These are phyloP conservation scores for Aethionema arabicum DNA, from an alignment of 345 rosid species.

Conservation along the genomic window DNA sequence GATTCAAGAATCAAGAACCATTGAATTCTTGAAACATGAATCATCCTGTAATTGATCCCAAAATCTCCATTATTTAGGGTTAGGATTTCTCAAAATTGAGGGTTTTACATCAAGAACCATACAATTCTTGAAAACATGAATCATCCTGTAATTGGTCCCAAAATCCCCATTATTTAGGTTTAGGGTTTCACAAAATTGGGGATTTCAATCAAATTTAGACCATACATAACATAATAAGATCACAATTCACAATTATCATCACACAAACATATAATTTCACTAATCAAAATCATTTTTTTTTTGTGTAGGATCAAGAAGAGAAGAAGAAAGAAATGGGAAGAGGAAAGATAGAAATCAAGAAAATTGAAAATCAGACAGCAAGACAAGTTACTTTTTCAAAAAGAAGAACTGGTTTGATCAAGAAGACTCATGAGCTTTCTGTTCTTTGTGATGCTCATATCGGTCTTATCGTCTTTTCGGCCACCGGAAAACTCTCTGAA, in stretches of 20 bases:
- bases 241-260: no score
- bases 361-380: conserved; percentile 45
- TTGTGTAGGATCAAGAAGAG: conserved; percentile 14
- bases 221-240: no score
- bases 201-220: no score
- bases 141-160: conserved; percentile 25
- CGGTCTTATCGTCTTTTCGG: conserved; percentile 50
- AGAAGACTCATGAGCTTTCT: conserved; percentile 50
- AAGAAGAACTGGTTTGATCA: conserved; percentile 50
- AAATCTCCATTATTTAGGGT: no score
- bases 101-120: conserved; percentile 5
- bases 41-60: conserved; percentile 26
- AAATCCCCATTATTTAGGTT: no score
- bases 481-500: conserved; percentile 44
- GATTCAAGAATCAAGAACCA: conserved; percentile 30
- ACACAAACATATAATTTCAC: no score
- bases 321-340: conserved; percentile 42
- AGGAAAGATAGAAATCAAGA: conserved; percentile 46
- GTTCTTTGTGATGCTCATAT: conserved; percentile 53
- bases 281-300: background rate
- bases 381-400: conserved; percentile 51
- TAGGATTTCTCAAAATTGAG: conserved; percentile 16
- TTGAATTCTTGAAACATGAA: conserved; percentile 23
- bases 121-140: conserved; percentile 20
- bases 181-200: conserved; percentile 16